Evolutionary conservation across 345 rosid genomes (phyloP).

Genomic region (Linum lewisii): DNA sequence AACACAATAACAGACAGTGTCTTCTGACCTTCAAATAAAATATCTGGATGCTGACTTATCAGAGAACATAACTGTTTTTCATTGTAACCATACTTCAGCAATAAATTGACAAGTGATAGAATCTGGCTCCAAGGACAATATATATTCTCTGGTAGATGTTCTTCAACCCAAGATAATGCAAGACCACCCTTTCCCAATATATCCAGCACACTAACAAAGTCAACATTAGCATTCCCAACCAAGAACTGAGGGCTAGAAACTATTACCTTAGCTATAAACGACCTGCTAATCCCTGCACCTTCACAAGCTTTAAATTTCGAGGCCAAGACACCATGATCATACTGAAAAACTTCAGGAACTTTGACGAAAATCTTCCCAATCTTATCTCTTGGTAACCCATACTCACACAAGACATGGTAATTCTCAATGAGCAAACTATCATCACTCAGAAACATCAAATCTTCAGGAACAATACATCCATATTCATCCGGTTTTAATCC

Average conservation of each 20-base stretch:
- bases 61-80: slow-evolving; percentile 36
- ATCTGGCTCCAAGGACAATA: slow-evolving; percentile 52
- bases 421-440: slow-evolving; percentile 51
- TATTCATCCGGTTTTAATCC: slow-evolving; percentile 50
- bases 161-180: slow-evolving; percentile 42
- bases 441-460: slow-evolving; percentile 52
- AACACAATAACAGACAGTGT: slow-evolving; percentile 37
- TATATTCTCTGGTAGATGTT: slow-evolving; percentile 25
- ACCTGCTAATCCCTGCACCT: slow-evolving; percentile 43
- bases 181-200: slow-evolving; percentile 35
- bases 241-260: slow-evolving; percentile 45
- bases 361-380: slow-evolving; percentile 52
- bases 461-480: slow-evolving; percentile 31
- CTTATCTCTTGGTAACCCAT: slow-evolving; percentile 48
- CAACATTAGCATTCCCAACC: slow-evolving; percentile 36
- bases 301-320: slow-evolving; percentile 49
- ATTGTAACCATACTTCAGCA: slow-evolving; percentile 27
- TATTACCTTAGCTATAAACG: slow-evolving; percentile 34
- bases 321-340: slow-evolving; percentile 40
- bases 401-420: slow-evolving; percentile 50
- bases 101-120: slow-evolving; percentile 31
- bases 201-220: slow-evolving; percentile 38
- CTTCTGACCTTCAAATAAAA: slow-evolving; percentile 37
- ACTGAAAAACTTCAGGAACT: slow-evolving; percentile 43
- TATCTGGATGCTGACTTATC: slow-evolving; percentile 42